Evolutionary conservation across 345 rosid genomes (phyloP).

Genomic region (Aquilaria malaccensis): DNA sequence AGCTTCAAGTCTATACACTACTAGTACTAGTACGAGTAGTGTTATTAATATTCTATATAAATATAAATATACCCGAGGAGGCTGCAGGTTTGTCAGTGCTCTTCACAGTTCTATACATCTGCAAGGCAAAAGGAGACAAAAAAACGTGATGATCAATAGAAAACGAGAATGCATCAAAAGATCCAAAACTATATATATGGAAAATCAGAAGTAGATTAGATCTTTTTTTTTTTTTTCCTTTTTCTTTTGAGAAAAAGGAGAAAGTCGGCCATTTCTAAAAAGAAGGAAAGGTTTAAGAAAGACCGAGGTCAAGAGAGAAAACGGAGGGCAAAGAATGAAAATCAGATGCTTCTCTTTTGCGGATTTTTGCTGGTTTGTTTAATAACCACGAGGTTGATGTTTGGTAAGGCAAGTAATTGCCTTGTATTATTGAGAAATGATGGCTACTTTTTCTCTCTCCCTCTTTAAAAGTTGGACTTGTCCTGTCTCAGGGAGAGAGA

Average conservation of each 20-base stretch:
- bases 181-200: too few relatives aligned
- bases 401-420: constrained; percentile 51
- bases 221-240: too few relatives aligned
- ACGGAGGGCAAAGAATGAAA: constrained; percentile 16
- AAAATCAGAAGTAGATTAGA: too few relatives aligned
- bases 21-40: neutral
- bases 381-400: constrained; percentile 43
- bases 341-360: constrained; percentile 27
- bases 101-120: constrained; percentile 64
- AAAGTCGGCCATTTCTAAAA: neutral
- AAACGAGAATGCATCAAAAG: constrained; percentile 1
- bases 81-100: constrained; percentile 47
- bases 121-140: constrained; percentile 18
- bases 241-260: too few relatives aligned
- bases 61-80: constrained; percentile 27
- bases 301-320: neutral
- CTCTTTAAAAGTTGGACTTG: constrained; percentile 30
- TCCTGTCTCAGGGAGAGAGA: constrained; percentile 18
- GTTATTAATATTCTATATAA: too few relatives aligned
- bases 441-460: constrained; percentile 30
- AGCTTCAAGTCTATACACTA: neutral
- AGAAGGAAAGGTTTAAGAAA: neutral
- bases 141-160: constrained; percentile 13
- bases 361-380: constrained; percentile 24
- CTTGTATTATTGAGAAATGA: constrained; percentile 61